phyloP scores from a whole-genome alignment of 805 yeast genomes.

The Lipomyces oligophaga region DNA sequence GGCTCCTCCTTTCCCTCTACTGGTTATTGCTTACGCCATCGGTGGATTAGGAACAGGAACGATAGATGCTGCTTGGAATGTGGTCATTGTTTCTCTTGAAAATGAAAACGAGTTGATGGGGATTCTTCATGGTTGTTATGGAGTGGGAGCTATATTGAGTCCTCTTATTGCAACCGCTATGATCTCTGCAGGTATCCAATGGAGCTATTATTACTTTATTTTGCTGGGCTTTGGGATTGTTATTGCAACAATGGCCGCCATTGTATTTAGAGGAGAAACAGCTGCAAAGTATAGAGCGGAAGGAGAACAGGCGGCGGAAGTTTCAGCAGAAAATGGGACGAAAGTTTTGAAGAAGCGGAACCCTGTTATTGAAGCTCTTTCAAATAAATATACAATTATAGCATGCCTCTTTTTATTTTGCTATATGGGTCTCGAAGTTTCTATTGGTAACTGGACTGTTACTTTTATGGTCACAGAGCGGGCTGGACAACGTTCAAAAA shows the following conservation, averaged over 20 bases:
- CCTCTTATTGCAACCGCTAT: conserved; percentile 64
- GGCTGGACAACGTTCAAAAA: conserved; percentile 44
- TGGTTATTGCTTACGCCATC: conserved; percentile 51
- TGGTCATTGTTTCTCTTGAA: conserved; percentile 48
- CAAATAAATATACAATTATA: conserved; percentile 44
- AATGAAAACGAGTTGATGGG: conserved; percentile 61
- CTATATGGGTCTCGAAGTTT: conserved; percentile 67
- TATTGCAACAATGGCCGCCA: conserved; percentile 38
- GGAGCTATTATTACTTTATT: conserved; percentile 54
- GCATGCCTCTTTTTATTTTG: conserved; percentile 54
- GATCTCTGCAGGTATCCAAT: conserved; percentile 48
- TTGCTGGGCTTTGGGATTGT: conserved; percentile 42
- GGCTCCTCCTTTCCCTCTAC: conserved; percentile 49
- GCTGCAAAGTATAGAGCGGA: conserved; percentile 15
- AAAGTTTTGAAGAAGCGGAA: conserved; percentile 5
- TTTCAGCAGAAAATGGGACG: conserved; percentile 1
- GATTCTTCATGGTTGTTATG: conserved; percentile 65
- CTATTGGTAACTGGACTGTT: conserved; percentile 68
- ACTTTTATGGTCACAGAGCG: conserved; percentile 58
- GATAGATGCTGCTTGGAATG: conserved; percentile 49
- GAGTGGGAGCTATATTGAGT: conserved; percentile 65
- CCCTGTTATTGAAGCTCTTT: conserved; percentile 25
- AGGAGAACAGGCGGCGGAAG: conserved; percentile 2
- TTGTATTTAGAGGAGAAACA: conserved; percentile 44
- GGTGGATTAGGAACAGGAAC: conserved; percentile 56